A percentile compares a stretch with the other conserved stretches of the same genome.
Conservation (phyloP, 768 basidiomycete genomes). For the Asterophora lycoperdoides region DNA sequence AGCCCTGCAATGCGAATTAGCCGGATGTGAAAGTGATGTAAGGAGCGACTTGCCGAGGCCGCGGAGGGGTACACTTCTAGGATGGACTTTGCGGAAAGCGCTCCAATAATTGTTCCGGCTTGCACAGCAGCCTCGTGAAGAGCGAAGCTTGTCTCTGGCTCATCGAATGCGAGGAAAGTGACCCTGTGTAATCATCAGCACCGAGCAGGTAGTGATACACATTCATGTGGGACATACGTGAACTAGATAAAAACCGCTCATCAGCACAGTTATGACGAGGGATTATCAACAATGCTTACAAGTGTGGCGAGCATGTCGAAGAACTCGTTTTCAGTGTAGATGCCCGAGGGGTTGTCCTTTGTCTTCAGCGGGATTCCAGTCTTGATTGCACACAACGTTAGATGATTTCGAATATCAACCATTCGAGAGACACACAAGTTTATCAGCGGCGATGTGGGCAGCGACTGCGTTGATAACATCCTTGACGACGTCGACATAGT, state of each 20-base stretch:
- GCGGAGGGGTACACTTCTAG: constrained; percentile 20
- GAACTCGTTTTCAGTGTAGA: constrained; percentile 43
- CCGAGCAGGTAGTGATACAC: too few species aligned
- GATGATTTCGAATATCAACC: too few species aligned
- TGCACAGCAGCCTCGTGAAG: constrained; percentile 24
- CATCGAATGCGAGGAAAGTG: constrained; percentile 24
- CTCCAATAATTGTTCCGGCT: constrained; percentile 25
- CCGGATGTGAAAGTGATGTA: too few species aligned
- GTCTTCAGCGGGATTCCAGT: constrained; percentile 45
- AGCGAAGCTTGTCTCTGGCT: constrained; percentile 30
- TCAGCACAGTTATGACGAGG: too few species aligned
- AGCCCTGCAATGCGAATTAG: background rate
- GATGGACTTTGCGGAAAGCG: constrained; percentile 28
- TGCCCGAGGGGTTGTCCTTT: constrained; percentile 38
- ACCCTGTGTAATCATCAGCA: constrained; percentile 16
- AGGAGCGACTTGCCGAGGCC: constrained; percentile 21
- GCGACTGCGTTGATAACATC: constrained; percentile 1
- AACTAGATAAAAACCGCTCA: constrained; percentile 2
- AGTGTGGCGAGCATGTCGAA: constrained; percentile 39
- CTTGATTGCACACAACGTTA: too few species aligned
- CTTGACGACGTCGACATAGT: constrained; percentile 5
- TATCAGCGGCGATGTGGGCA: constrained; percentile 5
- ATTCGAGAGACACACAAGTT: constrained; percentile 1
- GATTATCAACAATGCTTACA: constrained; percentile 19
- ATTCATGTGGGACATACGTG: too few species aligned